These are phyloP conservation scores for Chytriomyces sp. DNA, from an alignment of 192 early-diverging fungal genomes.

Conservation along the genomic window DNA sequence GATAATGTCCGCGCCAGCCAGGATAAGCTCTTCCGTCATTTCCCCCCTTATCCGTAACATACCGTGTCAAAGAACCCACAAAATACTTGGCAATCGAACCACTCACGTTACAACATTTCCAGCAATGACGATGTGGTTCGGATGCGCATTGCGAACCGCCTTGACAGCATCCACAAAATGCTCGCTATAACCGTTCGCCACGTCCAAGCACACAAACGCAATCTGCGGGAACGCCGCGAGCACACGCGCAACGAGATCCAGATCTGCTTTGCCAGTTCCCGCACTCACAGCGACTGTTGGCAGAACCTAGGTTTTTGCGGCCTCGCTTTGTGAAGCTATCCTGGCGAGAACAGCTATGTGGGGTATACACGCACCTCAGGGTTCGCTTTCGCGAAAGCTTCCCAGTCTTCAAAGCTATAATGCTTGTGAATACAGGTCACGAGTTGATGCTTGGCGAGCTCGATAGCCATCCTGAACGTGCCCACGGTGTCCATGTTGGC, in stretches of 20 bases:
- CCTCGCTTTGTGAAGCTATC: background rate
- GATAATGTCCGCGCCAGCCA: constrained; percentile 24
- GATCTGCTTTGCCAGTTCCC: constrained; percentile 12
- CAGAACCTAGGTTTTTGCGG: background rate
- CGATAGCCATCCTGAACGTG: constrained; percentile 20
- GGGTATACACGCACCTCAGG: background rate
- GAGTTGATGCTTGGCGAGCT: background rate
- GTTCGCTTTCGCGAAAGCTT: background rate
- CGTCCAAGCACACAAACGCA: constrained; percentile 18
- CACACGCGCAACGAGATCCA: constrained; percentile 8
- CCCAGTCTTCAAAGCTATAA: constrained; percentile 24
- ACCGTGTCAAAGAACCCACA: background rate
- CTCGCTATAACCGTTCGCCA: constrained; percentile 24
- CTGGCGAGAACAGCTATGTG: background rate
- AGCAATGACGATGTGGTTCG: constrained; percentile 17
- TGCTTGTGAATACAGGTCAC: constrained; percentile 27
- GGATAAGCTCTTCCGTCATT: constrained; percentile 27
- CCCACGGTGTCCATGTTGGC: constrained; percentile 28
- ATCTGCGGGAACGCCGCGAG: constrained; percentile 19
- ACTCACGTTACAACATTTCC: constrained; percentile 29
- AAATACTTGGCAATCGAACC: background rate
- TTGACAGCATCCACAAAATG: constrained; percentile 30
- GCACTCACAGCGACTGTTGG: constrained; percentile 13
- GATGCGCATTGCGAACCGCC: constrained; percentile 3
- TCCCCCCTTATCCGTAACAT: background rate